These are phyloP conservation scores for Talaromyces funiculosus DNA, from an alignment of 2,329 filamentous ascomycete species.

Conservation along the genomic window DNA sequence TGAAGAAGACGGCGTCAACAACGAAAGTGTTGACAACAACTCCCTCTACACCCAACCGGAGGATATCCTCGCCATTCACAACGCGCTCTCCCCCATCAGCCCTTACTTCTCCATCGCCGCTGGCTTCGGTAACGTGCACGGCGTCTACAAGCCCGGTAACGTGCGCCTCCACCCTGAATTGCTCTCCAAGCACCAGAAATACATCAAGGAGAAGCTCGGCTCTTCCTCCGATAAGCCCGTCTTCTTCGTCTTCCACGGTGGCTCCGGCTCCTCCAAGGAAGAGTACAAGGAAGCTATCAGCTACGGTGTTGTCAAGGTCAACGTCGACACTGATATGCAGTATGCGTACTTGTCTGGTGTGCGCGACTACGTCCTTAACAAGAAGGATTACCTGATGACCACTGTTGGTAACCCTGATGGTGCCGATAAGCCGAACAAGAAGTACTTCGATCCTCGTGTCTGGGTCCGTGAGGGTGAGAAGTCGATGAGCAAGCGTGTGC, in stretches of 20 bases:
- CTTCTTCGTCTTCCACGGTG: slow-evolving; percentile 99
- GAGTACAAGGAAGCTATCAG: slow-evolving; percentile 86
- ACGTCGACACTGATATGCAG: slow-evolving; percentile 97
- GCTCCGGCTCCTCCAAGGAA: slow-evolving; percentile 82
- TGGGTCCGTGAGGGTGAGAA: slow-evolving; percentile 95
- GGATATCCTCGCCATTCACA: slow-evolving; percentile 89
- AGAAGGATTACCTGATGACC: slow-evolving; percentile 87
- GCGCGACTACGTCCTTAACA: slow-evolving; percentile 87
- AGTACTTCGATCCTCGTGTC: slow-evolving; percentile 82
- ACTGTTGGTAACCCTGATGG: slow-evolving; percentile 94
- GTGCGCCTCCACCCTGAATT: slow-evolving; percentile 95
- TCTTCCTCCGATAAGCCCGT: slow-evolving; percentile 74
- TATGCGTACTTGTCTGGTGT: slow-evolving; percentile 89
- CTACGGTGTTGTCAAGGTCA: slow-evolving; percentile 98
- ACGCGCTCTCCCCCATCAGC: slow-evolving; percentile 76
- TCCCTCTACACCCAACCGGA: slow-evolving; percentile 96
- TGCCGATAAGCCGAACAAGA: slow-evolving; percentile 99
- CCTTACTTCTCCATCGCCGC: slow-evolving; percentile 98
- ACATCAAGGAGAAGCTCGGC: slow-evolving; percentile 74
- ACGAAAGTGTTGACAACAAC: slow-evolving; percentile 95
- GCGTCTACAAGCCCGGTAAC: slow-evolving; percentile 97
- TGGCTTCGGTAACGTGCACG: slow-evolving; percentile 98
- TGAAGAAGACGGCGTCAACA: slow-evolving; percentile 98
- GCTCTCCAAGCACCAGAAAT: slow-evolving; percentile 91
- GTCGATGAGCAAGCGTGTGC: slow-evolving; percentile 80